Base-by-base conservation (phyloP, 768 basidiomycete species). In the Psilocybe cubensis region DNA sequence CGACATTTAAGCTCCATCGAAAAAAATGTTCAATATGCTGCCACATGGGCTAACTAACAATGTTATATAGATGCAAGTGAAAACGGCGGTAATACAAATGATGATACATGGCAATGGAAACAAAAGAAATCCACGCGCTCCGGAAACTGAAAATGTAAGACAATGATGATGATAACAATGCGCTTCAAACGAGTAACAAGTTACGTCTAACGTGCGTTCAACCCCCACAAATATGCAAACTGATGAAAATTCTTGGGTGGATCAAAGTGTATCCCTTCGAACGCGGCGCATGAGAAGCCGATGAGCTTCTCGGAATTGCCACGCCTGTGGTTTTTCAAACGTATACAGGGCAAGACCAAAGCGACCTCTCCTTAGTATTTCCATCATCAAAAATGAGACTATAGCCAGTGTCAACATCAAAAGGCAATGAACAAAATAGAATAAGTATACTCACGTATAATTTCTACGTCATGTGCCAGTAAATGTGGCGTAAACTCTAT, bases 371-470 rank as follows among this genome's bases (percentile, higher is more conserved):
- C 85, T 83, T 14, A 87, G 67, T 28, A 86, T 82, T 66, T 87
- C 85, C 77, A 87, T 81, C 70, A 87, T 79, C 31, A 87, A 72
- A 67, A 86, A 86, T 12, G 83, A 84, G 7, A 86, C 85, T 85
- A 8, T 27, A 20, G 12, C 31, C 11, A 4, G 3, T 20, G 57
- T 75, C 38, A 68, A 48, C 21, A 51, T 25, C 8, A 14, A 17
- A 53, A 40, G 28, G 57, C 44, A 41, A 45, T 24, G 31, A 18
- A 21, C 2, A 18, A 10, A 47, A 52, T 52, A 28, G 21, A 50
- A 14, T 11, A 58, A 25, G 27, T 29, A 43, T 24, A 66, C 79
- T 57, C 56, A 83, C 83, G 70, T 53, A 86, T 82, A 18, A 86
- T 77, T 65, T 86, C 85, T 8, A 79, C 75, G 38, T 76, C 77